These are phyloP conservation scores for Chionographis japonica DNA, from an alignment of 106 monocot genomes.

Conservation along the genomic window DNA sequence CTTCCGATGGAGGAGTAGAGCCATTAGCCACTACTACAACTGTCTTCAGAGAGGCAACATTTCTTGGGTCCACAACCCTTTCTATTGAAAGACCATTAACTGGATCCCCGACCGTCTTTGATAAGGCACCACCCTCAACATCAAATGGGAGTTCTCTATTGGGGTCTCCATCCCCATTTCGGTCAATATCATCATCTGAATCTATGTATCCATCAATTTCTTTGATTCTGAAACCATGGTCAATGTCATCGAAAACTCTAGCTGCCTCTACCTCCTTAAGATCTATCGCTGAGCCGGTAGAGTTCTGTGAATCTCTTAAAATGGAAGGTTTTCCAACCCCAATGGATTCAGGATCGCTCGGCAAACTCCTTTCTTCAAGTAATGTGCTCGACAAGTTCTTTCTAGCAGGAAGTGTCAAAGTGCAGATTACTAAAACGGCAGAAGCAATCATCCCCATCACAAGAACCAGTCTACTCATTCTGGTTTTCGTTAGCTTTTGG, in stretches of 20 bases:
- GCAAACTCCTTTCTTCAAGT: not conserved
- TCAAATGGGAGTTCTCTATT: constrained; percentile 19
- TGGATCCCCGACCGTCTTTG: constrained; percentile 23
- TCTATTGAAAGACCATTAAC: constrained; percentile 9
- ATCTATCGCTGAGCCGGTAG: not conserved
- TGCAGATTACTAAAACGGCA: constrained; percentile 14
- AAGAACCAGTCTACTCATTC: constrained; percentile 17
- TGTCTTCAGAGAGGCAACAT: not conserved
- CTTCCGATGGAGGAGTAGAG: not conserved
- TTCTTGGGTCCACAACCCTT: constrained; percentile 4
- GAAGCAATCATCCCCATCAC: constrained; percentile 30
- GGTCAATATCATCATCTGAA: constrained; percentile 11
- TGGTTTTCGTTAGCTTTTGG: constrained; percentile 10
- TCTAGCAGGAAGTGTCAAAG: constrained; percentile 14
- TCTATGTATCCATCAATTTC: not conserved
- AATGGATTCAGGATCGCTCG: not conserved
- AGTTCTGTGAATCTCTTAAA: constrained; percentile 26
- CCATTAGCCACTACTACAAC: not conserved
- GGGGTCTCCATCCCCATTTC: constrained; percentile 19
- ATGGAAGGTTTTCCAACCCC: constrained; percentile 27
- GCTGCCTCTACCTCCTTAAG: not conserved
- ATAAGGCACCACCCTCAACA: constrained; percentile 14
- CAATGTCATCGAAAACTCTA: not conserved
- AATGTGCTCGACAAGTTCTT: constrained; percentile 6
- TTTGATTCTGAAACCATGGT: not conserved